Evolutionary conservation across 2,329 filamentous ascomycete species (phyloP).

Genomic region (Phialocephala sp.): DNA sequence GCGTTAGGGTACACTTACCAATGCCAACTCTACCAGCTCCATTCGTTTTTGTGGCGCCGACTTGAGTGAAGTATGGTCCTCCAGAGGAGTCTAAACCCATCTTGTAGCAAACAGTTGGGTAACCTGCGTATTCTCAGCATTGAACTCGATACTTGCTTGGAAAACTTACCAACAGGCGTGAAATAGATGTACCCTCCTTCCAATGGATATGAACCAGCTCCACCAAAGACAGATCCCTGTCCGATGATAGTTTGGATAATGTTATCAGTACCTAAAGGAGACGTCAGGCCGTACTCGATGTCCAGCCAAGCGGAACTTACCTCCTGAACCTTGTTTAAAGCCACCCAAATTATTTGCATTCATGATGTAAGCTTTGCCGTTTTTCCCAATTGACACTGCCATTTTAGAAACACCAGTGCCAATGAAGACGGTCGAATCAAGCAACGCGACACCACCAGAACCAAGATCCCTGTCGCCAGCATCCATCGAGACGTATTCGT

Average conservation of each 20-base stretch:
- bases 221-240: slow-evolving; percentile 53
- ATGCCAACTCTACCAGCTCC: slow-evolving; percentile 43
- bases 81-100: slow-evolving; percentile 42
- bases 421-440: slow-evolving; percentile 51
- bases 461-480: slow-evolving; percentile 58
- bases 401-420: slow-evolving; percentile 53
- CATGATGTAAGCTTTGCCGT: slow-evolving; percentile 53
- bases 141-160: neutral
- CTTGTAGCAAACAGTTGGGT: slow-evolving; percentile 43
- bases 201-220: slow-evolving; percentile 54
- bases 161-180: slow-evolving; percentile 41
- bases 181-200: slow-evolving; percentile 57
- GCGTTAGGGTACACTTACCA: slow-evolving; percentile 16
- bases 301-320: slow-evolving; percentile 6
- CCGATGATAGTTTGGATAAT: slow-evolving; percentile 53
- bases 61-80: slow-evolving; percentile 45
- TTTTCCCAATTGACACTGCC: slow-evolving; percentile 57
- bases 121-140: neutral
- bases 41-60: slow-evolving; percentile 37
- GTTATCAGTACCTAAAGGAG: slow-evolving; percentile 43
- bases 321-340: slow-evolving; percentile 41
- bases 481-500: slow-evolving; percentile 56
- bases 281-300: neutral
- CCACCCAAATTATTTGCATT: slow-evolving; percentile 45
- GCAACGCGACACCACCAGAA: slow-evolving; percentile 48